phyloP scores from a whole-genome alignment of 192 early-diverging fungal genomes.

The Allomyces javanicus region DNA sequence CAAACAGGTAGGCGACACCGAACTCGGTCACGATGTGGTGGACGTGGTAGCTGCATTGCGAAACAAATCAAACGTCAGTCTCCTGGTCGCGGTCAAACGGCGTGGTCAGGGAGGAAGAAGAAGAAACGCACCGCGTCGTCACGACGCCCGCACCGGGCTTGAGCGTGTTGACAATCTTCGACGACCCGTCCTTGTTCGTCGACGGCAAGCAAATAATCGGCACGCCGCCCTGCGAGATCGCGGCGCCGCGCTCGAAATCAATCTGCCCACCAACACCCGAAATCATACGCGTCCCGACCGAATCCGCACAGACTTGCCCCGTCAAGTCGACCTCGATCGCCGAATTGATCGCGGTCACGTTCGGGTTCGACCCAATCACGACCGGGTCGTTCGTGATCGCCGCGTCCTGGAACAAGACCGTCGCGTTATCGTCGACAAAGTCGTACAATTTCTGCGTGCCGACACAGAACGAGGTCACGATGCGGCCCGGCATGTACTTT shows the following conservation, averaged over 20 bases:
- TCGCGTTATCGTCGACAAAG: constrained; percentile 26
- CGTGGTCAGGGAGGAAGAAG: background rate
- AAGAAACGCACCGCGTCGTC: constrained; percentile 17
- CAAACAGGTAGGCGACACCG: constrained; percentile 21
- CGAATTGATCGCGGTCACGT: constrained; percentile 27
- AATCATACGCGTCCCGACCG: constrained; percentile 18
- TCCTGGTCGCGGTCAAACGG: constrained; percentile 12
- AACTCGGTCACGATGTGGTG: constrained; percentile 29
- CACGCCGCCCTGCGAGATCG: constrained; percentile 18
- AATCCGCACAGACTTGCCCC: constrained; percentile 28
- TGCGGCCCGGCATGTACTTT: constrained; percentile 13
- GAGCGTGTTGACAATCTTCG: constrained; percentile 18
- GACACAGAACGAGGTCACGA: constrained; percentile 19
- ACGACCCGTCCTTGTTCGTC: constrained; percentile 13
- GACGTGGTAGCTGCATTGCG: background rate
- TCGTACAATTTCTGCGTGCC: constrained; percentile 17
- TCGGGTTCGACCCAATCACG: constrained; percentile 23
- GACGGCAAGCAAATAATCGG: constrained; percentile 28
- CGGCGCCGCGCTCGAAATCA: constrained; percentile 31
- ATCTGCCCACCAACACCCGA: constrained; percentile 30
- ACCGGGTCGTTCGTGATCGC: constrained; percentile 21
- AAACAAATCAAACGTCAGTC: constrained; percentile 2
- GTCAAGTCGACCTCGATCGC: constrained; percentile 29
- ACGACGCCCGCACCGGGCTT: constrained; percentile 20
- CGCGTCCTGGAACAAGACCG: constrained; percentile 17